These are phyloP conservation scores for Hyphodiscus sp. DNA, from an alignment of 2,329 filamentous ascomycete species.

Conservation along the genomic window DNA sequence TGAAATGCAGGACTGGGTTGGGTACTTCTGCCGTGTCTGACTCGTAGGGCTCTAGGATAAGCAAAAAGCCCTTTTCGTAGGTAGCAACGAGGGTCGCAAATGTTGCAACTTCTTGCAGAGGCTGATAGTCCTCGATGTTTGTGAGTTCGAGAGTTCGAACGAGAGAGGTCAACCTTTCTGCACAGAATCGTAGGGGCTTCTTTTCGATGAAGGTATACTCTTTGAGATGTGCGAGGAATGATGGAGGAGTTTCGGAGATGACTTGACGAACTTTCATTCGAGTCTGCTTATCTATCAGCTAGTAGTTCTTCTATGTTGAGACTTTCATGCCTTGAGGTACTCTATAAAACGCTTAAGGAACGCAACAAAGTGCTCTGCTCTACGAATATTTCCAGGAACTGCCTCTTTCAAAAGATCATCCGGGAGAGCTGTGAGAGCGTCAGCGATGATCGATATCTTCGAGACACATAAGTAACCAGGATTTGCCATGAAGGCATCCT, in stretches of 20 bases:
- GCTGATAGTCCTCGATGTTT: slow-evolving; percentile 96
- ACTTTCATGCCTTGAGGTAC: slow-evolving; percentile 64
- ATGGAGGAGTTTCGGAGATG: slow-evolving; percentile 92
- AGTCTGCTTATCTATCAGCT: slow-evolving; percentile 48
- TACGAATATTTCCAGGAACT: slow-evolving; percentile 89
- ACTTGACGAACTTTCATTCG: slow-evolving; percentile 98
- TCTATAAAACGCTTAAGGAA: slow-evolving; percentile 97
- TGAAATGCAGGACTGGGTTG: slow-evolving; percentile 95
- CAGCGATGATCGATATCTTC: slow-evolving; percentile 1
- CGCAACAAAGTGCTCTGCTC: slow-evolving; percentile 91
- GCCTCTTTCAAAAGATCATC: slow-evolving; percentile 94
- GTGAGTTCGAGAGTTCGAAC: slow-evolving; percentile 92
- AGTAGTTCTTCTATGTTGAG: background rate
- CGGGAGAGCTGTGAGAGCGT: slow-evolving; percentile 58
- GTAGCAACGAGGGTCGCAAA: slow-evolving; percentile 95
- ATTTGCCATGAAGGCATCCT: slow-evolving; percentile 96
- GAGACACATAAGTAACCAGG: slow-evolving; percentile 39
- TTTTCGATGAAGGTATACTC: slow-evolving; percentile 97
- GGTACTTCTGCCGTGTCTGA: slow-evolving; percentile 92
- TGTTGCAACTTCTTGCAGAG: slow-evolving; percentile 92
- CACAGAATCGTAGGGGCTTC: slow-evolving; percentile 90
- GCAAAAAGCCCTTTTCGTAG: slow-evolving; percentile 91
- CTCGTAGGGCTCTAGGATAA: slow-evolving; percentile 96
- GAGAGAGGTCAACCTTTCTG: slow-evolving; percentile 87
- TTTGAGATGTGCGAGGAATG: slow-evolving; percentile 85